Evolutionary conservation across 1,284 basidiomycete species (phyloP).

Genomic region (Ceratobasidium sp.): DNA sequence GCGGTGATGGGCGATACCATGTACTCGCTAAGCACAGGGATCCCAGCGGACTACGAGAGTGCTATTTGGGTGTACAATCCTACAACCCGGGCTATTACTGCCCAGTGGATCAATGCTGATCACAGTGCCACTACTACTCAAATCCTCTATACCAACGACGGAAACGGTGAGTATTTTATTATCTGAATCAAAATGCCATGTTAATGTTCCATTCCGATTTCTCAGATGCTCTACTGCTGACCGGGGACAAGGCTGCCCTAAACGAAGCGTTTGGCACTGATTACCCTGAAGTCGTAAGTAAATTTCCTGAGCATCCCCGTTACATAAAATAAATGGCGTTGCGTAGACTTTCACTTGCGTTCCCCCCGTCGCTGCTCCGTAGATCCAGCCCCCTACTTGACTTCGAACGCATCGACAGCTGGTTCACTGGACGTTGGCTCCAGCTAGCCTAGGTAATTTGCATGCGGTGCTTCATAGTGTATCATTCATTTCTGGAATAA

Average conservation of each 20-base stretch:
- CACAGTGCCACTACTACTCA: neutral
- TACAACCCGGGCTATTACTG: slow-evolving; percentile 22
- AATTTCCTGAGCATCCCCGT: no score
- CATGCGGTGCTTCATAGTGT: no score
- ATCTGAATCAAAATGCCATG: neutral
- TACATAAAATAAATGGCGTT: neutral
- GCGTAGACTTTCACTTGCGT: slow-evolving; percentile 10
- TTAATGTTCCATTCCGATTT: neutral
- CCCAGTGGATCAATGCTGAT: slow-evolving; percentile 40
- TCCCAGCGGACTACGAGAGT: slow-evolving; percentile 12
- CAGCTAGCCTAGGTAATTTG: no score
- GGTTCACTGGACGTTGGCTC: no score
- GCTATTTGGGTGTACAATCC: slow-evolving; percentile 40
- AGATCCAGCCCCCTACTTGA: no score
- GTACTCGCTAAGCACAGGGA: neutral
- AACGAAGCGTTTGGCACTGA: neutral
- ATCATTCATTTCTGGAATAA: no score
- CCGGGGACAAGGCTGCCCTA: neutral
- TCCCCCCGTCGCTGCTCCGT: neutral
- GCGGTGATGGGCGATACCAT: no score
- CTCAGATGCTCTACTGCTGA: slow-evolving; percentile 1
- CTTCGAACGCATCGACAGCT: no score
- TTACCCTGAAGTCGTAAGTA: slow-evolving; percentile 27
- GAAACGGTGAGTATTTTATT: neutral
- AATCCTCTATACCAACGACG: slow-evolving; percentile 12